phyloP scores from a whole-genome alignment of 169 alveolate genomes.

The Eimeria tenella region DNA sequence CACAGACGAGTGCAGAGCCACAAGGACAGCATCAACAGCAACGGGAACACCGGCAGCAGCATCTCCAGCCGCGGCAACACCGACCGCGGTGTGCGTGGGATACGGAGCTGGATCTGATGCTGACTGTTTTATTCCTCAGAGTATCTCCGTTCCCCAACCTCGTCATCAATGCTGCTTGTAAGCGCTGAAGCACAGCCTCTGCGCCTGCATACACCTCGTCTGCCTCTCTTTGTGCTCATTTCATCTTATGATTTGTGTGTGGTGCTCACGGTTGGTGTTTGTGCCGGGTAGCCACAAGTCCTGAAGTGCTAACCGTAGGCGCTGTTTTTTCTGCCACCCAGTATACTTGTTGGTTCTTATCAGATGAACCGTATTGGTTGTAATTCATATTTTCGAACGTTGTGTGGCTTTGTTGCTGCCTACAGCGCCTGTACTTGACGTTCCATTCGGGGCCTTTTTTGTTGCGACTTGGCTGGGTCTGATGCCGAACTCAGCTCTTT shows the following conservation, averaged over 20 bases:
- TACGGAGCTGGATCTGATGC: conserved; percentile 62
- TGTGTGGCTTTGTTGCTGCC: not conserved
- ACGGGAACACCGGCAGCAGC: conserved; percentile 4
- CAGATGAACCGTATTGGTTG: not conserved
- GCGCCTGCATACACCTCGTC: too few relatives aligned
- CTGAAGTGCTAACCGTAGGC: too few relatives aligned
- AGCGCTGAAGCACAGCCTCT: not conserved
- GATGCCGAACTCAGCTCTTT: conserved; percentile 61
- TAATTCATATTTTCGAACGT: not conserved
- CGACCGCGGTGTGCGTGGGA: not conserved
- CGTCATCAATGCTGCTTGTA: conserved; percentile 62
- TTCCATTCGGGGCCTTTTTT: conserved; percentile 66
- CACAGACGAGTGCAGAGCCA: not conserved
- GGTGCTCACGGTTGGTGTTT: not conserved
- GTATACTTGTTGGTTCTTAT: not conserved
- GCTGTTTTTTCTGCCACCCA: not conserved
- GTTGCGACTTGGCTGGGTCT: conserved; percentile 54
- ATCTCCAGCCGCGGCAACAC: not conserved
- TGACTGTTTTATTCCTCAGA: conserved; percentile 57
- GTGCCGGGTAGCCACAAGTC: not conserved
- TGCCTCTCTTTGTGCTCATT: not conserved
- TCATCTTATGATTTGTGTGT: not conserved
- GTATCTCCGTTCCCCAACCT: conserved; percentile 66
- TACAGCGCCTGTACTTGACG: conserved; percentile 73
- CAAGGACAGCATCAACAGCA: not conserved